Conservation (phyloP, 768 basidiomycete species). For the Daedalea quercina region DNA sequence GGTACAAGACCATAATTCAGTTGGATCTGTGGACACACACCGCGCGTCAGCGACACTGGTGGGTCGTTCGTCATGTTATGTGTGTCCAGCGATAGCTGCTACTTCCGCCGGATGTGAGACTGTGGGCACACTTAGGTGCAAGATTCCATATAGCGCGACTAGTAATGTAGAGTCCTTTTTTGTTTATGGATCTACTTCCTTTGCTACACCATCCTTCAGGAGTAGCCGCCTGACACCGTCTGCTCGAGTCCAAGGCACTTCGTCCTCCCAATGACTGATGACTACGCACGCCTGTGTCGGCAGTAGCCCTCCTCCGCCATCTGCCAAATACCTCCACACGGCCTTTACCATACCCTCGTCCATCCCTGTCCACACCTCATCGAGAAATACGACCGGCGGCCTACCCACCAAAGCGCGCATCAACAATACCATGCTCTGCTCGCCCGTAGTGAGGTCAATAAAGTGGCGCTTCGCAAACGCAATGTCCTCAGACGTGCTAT, state of each 20-base stretch:
- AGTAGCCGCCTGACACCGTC: slow-evolving; percentile 42
- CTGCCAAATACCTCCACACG: slow-evolving; percentile 56
- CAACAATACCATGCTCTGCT: slow-evolving; percentile 77
- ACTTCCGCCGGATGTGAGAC: too few species aligned
- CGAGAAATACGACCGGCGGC: slow-evolving; percentile 73
- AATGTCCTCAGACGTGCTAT: slow-evolving; percentile 21
- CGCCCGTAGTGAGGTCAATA: slow-evolving; percentile 57
- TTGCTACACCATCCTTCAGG: slow-evolving; percentile 27
- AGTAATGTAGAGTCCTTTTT: too few species aligned
- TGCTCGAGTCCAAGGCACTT: slow-evolving; percentile 71
- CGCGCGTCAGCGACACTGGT: too few species aligned
- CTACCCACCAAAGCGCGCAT: slow-evolving; percentile 78
- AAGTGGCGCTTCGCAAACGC: slow-evolving; percentile 49
- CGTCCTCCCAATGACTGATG: slow-evolving; percentile 88
- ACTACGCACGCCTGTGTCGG: slow-evolving; percentile 72
- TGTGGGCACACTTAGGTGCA: too few species aligned
- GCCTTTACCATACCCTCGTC: slow-evolving; percentile 67
- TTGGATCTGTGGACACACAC: too few species aligned
- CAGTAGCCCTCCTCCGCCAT: slow-evolving; percentile 37
- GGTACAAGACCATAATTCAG: too few species aligned
- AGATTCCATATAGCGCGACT: too few species aligned
- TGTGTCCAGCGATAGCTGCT: too few species aligned
- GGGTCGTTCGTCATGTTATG: too few species aligned
- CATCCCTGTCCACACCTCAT: slow-evolving; percentile 95
- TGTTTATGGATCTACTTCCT: slow-evolving; percentile 3